Evolutionary conservation across 2,329 filamentous ascomycete species (phyloP), one percentile per base, ranked within the genome.

Genomic region (Coniochaeta sp.): DNA sequence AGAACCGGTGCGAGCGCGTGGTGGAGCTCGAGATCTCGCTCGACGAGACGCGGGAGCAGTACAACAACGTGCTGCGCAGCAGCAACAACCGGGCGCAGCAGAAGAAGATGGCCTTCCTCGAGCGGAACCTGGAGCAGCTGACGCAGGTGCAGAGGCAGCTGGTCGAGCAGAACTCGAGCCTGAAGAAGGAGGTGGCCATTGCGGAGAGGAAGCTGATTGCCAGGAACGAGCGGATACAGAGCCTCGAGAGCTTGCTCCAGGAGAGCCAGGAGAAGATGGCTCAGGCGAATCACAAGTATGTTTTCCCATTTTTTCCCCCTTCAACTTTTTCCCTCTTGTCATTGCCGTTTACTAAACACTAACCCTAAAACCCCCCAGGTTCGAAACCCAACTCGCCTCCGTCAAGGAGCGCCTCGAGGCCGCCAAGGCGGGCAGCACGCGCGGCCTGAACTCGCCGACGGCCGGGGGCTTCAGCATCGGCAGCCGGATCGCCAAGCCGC

Each of bases 51-150:
- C 87, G 95, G 60, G 95, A 99, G 79, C 95, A 99, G 77, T 99
- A 99, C 79, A 98, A 99, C 81, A 97, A 96, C 69, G 95, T 99
- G 62, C 84, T 99, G 61, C 89, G 93, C 60, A 95, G 91, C 57
- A 96, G 91, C 66, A 99, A 99, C 81, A 98, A 96, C 81, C 89
- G 95, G 62, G 93, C 95, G 26, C 95, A 99, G 79, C 95, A 99
- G 77, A 99, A 99, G 89, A 99, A 99, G 85, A 98, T 99, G 90
- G 96, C 95, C 17, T 99, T 99, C 83, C 79, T 99, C 58, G 95
- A 99, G 80, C 89, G 95, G 71, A 99, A 99, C 73, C 86, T 99
- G 44, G 95, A 99, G 78, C 95, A 99, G 76, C 83, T 99, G 59
- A 99, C 95, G 3, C 91, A 96, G 71, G 95, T 99, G 59, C 95